Percentiles rank a stretch among this genome's conserved stretches.
Conservation (phyloP, 2,329 filamentous ascomycete genomes). For the Aspergillus aculeatus region DNA sequence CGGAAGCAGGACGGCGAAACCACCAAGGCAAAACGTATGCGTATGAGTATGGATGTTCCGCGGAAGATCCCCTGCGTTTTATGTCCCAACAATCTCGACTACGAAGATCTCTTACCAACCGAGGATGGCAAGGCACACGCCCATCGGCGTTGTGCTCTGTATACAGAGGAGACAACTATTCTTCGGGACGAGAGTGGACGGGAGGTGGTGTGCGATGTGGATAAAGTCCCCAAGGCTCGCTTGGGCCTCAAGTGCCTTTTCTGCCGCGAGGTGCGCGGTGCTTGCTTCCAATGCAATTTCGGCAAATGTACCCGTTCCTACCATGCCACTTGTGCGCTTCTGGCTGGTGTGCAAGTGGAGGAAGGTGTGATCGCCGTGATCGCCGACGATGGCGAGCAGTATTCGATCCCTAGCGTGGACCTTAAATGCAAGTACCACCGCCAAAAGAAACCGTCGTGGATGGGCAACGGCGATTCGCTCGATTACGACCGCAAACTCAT, state of each 20-base stretch:
- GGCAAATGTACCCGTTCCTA: constrained; percentile 93
- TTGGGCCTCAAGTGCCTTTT: constrained; percentile 91
- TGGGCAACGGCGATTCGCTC: constrained; percentile 62
- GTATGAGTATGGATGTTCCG: constrained; percentile 69
- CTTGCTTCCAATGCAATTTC: constrained; percentile 93
- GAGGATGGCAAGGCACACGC: constrained; percentile 78
- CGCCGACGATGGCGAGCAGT: constrained; percentile 86
- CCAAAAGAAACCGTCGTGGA: constrained; percentile 76
- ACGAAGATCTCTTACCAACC: constrained; percentile 78
- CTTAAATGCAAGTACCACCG: constrained; percentile 95
- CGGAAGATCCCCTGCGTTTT: constrained; percentile 80
- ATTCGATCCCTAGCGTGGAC: constrained; percentile 86
- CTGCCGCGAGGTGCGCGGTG: constrained; percentile 91
- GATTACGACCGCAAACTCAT: constrained; percentile 69
- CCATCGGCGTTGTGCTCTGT: constrained; percentile 84
- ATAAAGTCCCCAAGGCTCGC: constrained; percentile 80
- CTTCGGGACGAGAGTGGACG: constrained; percentile 64
- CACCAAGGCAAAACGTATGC: constrained; percentile 73
- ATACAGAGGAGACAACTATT: constrained; percentile 89
- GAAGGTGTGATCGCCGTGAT: constrained; percentile 81
- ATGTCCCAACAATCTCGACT: constrained; percentile 85
- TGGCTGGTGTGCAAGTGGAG: constrained; percentile 89
- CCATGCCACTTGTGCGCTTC: constrained; percentile 89
- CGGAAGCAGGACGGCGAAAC: constrained; percentile 61
- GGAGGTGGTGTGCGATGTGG: constrained; percentile 74